Conservation (phyloP, 129 eudicot species). For the Flaveria robusta region DNA sequence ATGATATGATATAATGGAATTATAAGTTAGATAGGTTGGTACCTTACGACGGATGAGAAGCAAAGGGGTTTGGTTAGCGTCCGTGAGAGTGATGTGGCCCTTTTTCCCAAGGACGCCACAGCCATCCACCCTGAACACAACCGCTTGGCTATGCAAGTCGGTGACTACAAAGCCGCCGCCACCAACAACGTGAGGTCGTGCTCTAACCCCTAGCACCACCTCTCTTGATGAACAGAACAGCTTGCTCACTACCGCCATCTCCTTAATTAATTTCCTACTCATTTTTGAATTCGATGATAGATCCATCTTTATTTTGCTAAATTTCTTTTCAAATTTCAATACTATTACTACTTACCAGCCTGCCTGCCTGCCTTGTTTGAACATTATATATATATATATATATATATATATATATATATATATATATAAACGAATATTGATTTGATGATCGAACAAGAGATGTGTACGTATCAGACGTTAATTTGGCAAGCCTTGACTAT, state of each 20-base stretch:
- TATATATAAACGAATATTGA: too few species aligned
- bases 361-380: too few species aligned
- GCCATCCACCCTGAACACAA: slow-evolving; percentile 73
- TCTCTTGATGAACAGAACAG: slow-evolving; percentile 60
- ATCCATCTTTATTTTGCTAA: too few species aligned
- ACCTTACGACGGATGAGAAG: slow-evolving; percentile 89
- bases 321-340: too few species aligned
- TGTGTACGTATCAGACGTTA: slow-evolving; percentile 33
- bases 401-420: too few species aligned
- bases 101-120: slow-evolving; percentile 81
- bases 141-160: slow-evolving; percentile 47
- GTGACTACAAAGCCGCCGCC: slow-evolving; percentile 87
- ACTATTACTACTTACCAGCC: too few species aligned
- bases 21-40: background rate
- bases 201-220: slow-evolving; percentile 60
- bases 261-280: slow-evolving; percentile 36
- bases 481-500: slow-evolving; percentile 49
- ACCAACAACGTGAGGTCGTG: slow-evolving; percentile 64
- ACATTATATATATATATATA: too few species aligned
- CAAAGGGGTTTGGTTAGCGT: slow-evolving; percentile 57
- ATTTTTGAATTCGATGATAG: slow-evolving; percentile 8
- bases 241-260: slow-evolving; percentile 70
- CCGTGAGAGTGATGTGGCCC: slow-evolving; percentile 63
- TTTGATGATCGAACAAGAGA: background rate
- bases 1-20: too few species aligned